Evolutionary conservation across 208 protist species (phyloP), one percentile per base, ranked within the genome.

Genomic region (Leptomonas pyrrhocoris): DNA sequence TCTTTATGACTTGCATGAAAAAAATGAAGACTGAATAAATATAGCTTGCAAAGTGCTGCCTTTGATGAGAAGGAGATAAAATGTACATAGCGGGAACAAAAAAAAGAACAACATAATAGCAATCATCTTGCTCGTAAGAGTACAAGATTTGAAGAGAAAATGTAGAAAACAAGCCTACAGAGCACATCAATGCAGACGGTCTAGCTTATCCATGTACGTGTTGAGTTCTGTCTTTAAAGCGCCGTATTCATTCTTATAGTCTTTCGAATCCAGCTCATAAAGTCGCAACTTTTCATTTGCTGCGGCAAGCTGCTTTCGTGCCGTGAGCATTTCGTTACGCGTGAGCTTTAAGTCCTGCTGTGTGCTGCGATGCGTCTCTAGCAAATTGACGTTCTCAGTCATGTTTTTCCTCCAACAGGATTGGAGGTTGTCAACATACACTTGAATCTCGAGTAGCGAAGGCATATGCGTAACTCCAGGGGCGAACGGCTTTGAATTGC

Each of bases 391-490:
- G 56, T 89, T 93, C 53, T 62, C 81, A 9, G 72, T 64, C 49
- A 94, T 77, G 62, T 77, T 83, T 42, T 85, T 81, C 19, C 77
- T 81, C 89, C 92, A 96, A 76, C 89, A 94, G 25, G 85, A 84
- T 63, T 93, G 85, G 66, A 96, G 74, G 50, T 94, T 96, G 43
- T 92, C 89, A 1, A 94, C 73, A 64, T 92, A 94, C 9, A 72
- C 74, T 50, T 83, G 72, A 36, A 96, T 89, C 60, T 94, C 92
- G 9, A 89, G 64, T 42, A 96, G 69, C 15, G 89, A 81, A 18
- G 92, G 89, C 64, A 84, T 68, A 18, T 79, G 65, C 0, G 74
- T 68, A 30, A 90, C 73, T 19, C 83, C 83, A 40, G 76, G 69
- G 45, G 79, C 70, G 53, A 75, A 68, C 21, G 78, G 76, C 56